Evolutionary conservation across 2,329 filamentous ascomycete genomes (phyloP), one percentile per base, ranked within the genome.

Genomic region (Pestalotiopsis sp.): DNA sequence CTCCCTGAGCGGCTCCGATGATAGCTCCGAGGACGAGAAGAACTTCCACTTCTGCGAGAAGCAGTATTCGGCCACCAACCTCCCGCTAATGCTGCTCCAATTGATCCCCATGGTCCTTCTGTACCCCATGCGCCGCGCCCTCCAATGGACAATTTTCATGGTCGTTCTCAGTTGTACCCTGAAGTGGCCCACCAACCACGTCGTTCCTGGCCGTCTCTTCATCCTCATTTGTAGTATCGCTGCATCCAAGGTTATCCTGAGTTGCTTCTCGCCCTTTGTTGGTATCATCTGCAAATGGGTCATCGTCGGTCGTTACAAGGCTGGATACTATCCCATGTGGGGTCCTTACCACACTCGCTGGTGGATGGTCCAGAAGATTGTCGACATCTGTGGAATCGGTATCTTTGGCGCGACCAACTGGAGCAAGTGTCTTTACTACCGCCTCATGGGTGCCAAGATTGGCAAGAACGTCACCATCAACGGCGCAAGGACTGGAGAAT

Each of bases 251-350:
- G 39, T 83, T 4, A 72, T 80, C 4, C 80, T 82, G 4, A 76
- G 80, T 17, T 73, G 81, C 2, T 69, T 84, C 6, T 76, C 80
- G 5, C 87, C 87, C 0, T 75, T 84, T 31, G 52, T 84, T 25
- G 86, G 82, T n/a, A 86, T 89, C 27, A 56, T 78, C 2, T 79
- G 82, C 63, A 89, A 89, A 73, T 89, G 87, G 87, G 59, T 85
- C 5, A 79, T 89, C 65, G 84, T 89, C 57, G 87, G 87, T 12
- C 81, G 82, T 1, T 85, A 87, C 73, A 80, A 78, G 45, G 82
- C 86, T 73, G 87, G 87, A 0, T 74, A 87, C 2, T 88, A 86
- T 72, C 86, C 87, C 2, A 89, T 89, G 87, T 89, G 87, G 87
- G 86, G 86, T 1, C 70, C 74, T 1, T 89, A 89, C 72, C 87